Evolutionary conservation across 2,329 filamentous ascomycete species (phyloP).

Genomic region (Calonectria naviculata): DNA sequence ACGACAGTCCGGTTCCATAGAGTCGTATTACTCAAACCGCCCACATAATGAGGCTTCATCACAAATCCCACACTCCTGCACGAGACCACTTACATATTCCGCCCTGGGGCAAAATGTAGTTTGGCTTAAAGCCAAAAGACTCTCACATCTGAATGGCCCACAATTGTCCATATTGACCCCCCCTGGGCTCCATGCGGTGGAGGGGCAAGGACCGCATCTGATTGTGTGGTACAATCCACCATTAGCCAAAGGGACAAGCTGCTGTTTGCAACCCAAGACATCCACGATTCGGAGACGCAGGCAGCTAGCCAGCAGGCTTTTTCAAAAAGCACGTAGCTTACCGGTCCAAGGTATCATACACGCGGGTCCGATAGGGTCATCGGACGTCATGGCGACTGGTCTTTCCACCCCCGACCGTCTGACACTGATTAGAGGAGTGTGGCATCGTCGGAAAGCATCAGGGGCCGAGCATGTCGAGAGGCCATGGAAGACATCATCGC

Average conservation of each 20-base stretch:
- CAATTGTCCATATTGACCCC: constrained; percentile 23
- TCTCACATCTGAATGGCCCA: background rate
- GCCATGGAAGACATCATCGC: constrained; percentile 5
- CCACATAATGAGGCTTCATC: constrained; percentile 20
- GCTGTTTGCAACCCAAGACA: constrained; percentile 1
- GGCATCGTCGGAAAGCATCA: constrained; percentile 8
- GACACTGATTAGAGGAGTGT: constrained; percentile 3
- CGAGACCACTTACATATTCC: constrained; percentile 10
- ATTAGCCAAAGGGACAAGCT: constrained; percentile 15
- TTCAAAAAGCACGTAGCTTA: background rate
- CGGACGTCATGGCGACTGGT: background rate
- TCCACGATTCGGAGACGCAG: background rate
- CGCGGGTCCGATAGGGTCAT: background rate
- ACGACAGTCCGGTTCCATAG: background rate
- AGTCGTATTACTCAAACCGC: constrained; percentile 3
- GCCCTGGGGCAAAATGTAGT: constrained; percentile 27
- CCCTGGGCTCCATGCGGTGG: constrained; percentile 23
- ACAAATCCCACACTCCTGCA: constrained; percentile 14
- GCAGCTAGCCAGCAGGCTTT: background rate
- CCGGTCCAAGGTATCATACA: background rate
- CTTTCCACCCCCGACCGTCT: constrained; percentile 1
- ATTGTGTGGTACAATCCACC: constrained; percentile 6
- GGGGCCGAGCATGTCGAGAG: background rate
- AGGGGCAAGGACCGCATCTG: constrained; percentile 13
- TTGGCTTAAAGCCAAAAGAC: constrained; percentile 20